A percentile compares a stretch with the other conserved stretches of the same genome.
phyloP scores from a whole-genome alignment of 495 filamentous ascomycete species.

The Lophiostoma macrostomum region DNA sequence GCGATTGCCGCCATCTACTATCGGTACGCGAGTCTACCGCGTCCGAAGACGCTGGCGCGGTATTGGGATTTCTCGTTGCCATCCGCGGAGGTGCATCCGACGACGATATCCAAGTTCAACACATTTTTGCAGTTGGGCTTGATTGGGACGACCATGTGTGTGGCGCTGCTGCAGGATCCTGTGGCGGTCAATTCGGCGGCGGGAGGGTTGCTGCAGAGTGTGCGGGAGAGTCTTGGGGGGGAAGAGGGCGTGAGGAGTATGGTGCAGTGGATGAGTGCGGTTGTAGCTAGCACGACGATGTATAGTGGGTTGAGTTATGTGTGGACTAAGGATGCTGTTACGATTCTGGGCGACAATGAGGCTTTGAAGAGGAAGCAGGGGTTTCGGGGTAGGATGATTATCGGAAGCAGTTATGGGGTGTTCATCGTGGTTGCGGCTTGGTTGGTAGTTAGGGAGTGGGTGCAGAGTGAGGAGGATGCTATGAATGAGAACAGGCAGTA shows the following conservation, averaged over 20 bases:
- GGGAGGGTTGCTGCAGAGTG: neutral
- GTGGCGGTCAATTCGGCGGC: slow-evolving; percentile 12
- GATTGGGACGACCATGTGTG: slow-evolving; percentile 39
- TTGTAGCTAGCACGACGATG: slow-evolving; percentile 42
- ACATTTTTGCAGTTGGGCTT: slow-evolving; percentile 45
- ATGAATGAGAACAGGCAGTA: neutral
- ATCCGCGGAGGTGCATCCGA: slow-evolving; percentile 88
- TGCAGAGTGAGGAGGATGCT: slow-evolving; percentile 3
- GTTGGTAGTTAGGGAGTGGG: slow-evolving; percentile 23
- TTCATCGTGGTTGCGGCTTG: slow-evolving; percentile 34
- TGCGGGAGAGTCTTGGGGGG: slow-evolving; percentile 16
- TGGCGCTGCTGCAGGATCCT: slow-evolving; percentile 24
- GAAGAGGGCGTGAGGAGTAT: slow-evolving; percentile 24
- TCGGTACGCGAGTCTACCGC: slow-evolving; percentile 87
- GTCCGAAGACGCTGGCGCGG: slow-evolving; percentile 84
- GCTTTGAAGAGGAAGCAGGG: slow-evolving; percentile 43
- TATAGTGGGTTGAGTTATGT: slow-evolving; percentile 44
- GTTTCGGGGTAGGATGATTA: slow-evolving; percentile 38
- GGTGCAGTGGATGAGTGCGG: slow-evolving; percentile 33
- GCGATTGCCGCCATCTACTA: slow-evolving; percentile 91
- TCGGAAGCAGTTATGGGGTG: slow-evolving; percentile 39
- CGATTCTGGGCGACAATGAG: slow-evolving; percentile 41
- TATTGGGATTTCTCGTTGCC: slow-evolving; percentile 98
- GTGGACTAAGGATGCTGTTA: slow-evolving; percentile 40
- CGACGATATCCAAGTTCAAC: slow-evolving; percentile 74